Base-by-base conservation (phyloP, 2,329 filamentous ascomycete species). In the Penicillium hesseltinei region DNA sequence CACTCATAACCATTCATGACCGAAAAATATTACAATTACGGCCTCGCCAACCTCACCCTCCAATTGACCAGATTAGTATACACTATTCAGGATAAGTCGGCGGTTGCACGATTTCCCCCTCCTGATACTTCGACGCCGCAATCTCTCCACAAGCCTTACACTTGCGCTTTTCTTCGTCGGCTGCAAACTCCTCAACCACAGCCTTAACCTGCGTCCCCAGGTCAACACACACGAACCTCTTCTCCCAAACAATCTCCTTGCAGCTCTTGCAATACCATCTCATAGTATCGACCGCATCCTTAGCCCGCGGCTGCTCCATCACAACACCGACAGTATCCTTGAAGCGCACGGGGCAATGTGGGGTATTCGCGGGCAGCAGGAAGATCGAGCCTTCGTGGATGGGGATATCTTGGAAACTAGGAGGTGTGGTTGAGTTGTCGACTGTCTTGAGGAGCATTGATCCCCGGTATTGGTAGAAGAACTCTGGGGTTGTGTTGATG, bases 381-480 rank as follows among this genome's bases (percentile, higher is more conserved):
- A 96, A 97, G 84, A 97, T 89, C 66, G 94, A 92, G 62, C 93
- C 93, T 78, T 97, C 91, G 69, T 88, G 84, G 78, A 97, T 96
- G 71, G 92, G 82, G 62, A 97, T 85, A 76, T 97, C 93, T 64
- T 86, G 84, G 77, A 96, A 96, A 47, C 78, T 71, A 0, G 74
- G 74, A 59, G 73, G 81, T 74, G 57, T 81, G 75, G 69, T 79
- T 57, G 69, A 71, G 6, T 75, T 76, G 70, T 97, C 91, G 62
- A 97, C 90, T 17, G 94, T 89, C 73, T 95, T 96, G 66, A 99
- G 88, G 57, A 94, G 82, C 93, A 97, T 97, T 64, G 88, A 87
- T 64, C 94, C 94, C 69, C 88, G 87, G 83, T 96, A 87, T 77
- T 97, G 93, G 82, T 94, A 97, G 85, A 97, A 99, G 88, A 92